phyloP scores from a whole-genome alignment of 176 grass and related monocot genomes.

The Phyllostachys edulis region DNA sequence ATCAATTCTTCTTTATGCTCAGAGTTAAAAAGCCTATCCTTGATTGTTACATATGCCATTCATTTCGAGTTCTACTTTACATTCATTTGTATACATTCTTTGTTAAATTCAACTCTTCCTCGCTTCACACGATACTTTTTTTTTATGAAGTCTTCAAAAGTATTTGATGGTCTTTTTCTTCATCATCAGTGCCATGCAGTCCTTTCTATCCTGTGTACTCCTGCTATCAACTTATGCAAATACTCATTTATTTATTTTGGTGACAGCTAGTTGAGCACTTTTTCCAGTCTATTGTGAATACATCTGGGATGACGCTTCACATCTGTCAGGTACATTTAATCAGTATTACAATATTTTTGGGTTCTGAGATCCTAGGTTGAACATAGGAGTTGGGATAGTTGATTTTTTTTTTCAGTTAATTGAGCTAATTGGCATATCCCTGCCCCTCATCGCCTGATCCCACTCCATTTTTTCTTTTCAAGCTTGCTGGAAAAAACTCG shows the following conservation, averaged over 20 bases:
- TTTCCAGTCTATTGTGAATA: constrained; percentile 89
- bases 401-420: not conserved
- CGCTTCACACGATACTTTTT: not conserved
- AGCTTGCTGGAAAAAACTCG: constrained; percentile 88
- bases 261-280: constrained; percentile 91
- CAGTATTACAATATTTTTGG: not conserved
- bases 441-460: not conserved
- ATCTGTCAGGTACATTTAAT: constrained; percentile 72
- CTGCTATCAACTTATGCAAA: not conserved
- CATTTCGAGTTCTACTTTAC: not conserved
- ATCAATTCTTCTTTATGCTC: not conserved
- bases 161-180: not conserved
- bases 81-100: not conserved
- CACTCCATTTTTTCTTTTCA: constrained; percentile 1
- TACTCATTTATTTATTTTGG: constrained; percentile 27
- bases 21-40: not conserved
- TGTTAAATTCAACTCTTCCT: not conserved
- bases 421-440: not conserved
- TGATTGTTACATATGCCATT: not conserved
- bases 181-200: not conserved
- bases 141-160: not conserved
- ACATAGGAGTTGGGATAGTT: not conserved
- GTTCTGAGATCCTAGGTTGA: not conserved
- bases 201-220: not conserved
- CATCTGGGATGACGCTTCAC: constrained; percentile 98